Evolutionary conservation across 129 eudicot species (phyloP).

Genomic region (Gnaphalium uliginosum): DNA sequence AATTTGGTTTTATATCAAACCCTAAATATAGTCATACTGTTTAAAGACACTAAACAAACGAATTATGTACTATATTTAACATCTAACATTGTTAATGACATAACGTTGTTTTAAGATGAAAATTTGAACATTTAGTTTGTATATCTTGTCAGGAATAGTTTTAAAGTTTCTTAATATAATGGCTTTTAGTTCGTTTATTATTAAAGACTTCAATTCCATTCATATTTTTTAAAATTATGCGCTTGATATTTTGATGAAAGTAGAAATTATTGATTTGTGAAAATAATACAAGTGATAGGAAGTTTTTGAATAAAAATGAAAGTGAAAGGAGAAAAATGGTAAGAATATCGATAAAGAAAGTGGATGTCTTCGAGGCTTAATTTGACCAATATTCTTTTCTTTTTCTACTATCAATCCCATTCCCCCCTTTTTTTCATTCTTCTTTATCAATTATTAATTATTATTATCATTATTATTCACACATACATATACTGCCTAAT

Average conservation of each 20-base stretch:
- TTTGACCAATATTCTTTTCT: constrained; percentile 73
- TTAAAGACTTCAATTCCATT: too few relatives aligned
- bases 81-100: not conserved
- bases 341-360: constrained; percentile 82
- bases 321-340: constrained; percentile 36
- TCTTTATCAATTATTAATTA: not conserved
- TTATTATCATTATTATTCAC: too few relatives aligned
- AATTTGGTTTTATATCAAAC: not conserved
- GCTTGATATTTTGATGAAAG: too few relatives aligned
- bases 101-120: too few relatives aligned
- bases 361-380: constrained; percentile 87
- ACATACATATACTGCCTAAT: too few relatives aligned
- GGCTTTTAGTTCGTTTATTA: too few relatives aligned
- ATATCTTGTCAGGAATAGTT: too few relatives aligned
- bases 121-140: not conserved
- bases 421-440: constrained; percentile 6
- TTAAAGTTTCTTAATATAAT: too few relatives aligned
- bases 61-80: too few relatives aligned
- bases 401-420: constrained; percentile 52
- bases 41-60: too few relatives aligned
- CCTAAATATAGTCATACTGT: not conserved
- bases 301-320: constrained; percentile 33
- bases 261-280: not conserved
- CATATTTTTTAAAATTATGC: too few relatives aligned
- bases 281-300: constrained; percentile 4